Conservation (phyloP, 306 rosid species). For the Acacia melanoxylon region DNA sequence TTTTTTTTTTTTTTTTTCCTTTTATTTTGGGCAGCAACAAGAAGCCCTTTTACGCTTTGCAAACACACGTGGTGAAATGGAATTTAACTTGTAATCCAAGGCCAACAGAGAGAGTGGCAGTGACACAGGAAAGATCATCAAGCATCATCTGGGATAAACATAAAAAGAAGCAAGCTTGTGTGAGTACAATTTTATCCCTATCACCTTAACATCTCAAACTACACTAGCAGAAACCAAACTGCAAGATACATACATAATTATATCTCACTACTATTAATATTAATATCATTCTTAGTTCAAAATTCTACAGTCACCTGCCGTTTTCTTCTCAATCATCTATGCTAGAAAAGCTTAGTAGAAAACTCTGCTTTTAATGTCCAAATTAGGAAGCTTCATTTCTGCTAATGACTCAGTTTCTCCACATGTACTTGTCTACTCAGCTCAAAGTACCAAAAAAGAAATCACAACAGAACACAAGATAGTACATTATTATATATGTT, state of each 20-base stretch:
- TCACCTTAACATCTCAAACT: constrained; percentile 47
- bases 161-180: constrained; percentile 43
- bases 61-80: not conserved
- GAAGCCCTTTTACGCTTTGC: too few species aligned
- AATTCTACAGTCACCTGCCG: constrained; percentile 46
- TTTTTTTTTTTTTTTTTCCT: too few species aligned
- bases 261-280: constrained; percentile 39
- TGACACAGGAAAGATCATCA: constrained; percentile 42
- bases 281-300: constrained; percentile 45
- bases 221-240: constrained; percentile 25
- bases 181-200: constrained; percentile 54
- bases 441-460: too few species aligned
- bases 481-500: too few species aligned
- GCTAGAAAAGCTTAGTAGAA: constrained; percentile 62
- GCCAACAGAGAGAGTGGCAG: not conserved
- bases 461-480: too few species aligned
- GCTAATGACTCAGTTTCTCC: constrained; percentile 91
- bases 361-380: constrained; percentile 76
- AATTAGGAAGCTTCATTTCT: constrained; percentile 81
- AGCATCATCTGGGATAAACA: constrained; percentile 25
- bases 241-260: constrained; percentile 4
- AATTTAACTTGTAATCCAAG: constrained; percentile 1
- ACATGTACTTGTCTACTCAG: too few species aligned
- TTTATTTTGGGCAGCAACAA: too few species aligned
- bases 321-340: constrained; percentile 13